Evolutionary conservation across 768 basidiomycete species (phyloP).

Genomic region (Tricholoma matsutake): DNA sequence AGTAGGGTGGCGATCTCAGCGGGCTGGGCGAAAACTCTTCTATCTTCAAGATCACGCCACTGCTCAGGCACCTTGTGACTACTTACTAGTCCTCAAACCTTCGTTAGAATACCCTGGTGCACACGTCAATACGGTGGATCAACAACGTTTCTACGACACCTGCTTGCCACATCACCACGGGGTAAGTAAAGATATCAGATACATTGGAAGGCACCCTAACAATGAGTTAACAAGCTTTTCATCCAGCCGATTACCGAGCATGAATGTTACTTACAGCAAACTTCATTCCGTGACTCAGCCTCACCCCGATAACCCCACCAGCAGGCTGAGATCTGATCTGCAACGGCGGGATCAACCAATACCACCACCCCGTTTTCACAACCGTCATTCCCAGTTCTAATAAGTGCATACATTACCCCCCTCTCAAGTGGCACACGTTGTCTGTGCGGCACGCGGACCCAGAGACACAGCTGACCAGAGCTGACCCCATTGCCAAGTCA

Average conservation of each 20-base stretch:
- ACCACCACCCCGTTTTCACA: conserved; percentile 45
- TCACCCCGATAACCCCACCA: too few relatives aligned
- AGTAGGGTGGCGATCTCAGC: too few relatives aligned
- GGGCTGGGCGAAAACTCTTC: too few relatives aligned
- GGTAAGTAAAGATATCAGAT: conserved; percentile 9
- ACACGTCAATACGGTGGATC: conserved; percentile 52
- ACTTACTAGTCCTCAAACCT: too few relatives aligned
- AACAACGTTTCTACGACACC: conserved; percentile 39
- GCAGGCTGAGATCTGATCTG: conserved; percentile 42
- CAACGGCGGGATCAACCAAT: conserved; percentile 59
- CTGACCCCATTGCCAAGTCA: conserved; percentile 51
- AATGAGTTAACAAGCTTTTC: not conserved
- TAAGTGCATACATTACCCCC: conserved; percentile 40
- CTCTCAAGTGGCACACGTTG: conserved; percentile 17
- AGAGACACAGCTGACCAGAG: conserved; percentile 43
- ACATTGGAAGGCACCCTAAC: not conserved
- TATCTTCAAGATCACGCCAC: too few relatives aligned
- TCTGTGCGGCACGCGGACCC: conserved; percentile 31
- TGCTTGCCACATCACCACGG: conserved; percentile 44
- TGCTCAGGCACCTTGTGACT: too few relatives aligned
- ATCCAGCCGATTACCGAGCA: conserved; percentile 50
- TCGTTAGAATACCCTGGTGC: conserved; percentile 33
- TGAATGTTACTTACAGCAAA: not conserved
- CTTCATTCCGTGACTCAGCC: not conserved
- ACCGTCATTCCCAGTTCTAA: conserved; percentile 44